Percentiles rank a stretch among this genome's conserved stretches.
Evolutionary conservation across 176 grass and related monocot species (phyloP).

Genomic region (Stipa capillata): DNA sequence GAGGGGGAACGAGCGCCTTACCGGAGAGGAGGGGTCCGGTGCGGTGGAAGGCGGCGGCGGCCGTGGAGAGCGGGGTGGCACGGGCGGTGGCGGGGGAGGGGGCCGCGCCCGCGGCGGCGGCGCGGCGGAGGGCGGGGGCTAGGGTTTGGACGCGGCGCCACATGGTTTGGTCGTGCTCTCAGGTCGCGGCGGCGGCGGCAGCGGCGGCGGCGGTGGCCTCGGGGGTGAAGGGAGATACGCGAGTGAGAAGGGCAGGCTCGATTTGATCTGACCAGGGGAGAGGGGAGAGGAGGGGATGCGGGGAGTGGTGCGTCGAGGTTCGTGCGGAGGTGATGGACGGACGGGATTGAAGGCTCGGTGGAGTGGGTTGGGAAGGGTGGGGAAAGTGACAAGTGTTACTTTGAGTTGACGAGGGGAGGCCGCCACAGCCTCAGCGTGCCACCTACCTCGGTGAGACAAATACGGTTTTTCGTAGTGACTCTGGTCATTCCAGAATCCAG

Average conservation of each 20-base stretch:
- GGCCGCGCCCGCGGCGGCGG: constrained; percentile 5
- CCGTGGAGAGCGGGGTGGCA: constrained; percentile 31
- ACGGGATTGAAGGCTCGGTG: neutral
- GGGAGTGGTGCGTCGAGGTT: neutral
- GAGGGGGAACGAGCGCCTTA: constrained; percentile 6
- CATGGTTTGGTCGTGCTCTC: constrained; percentile 47
- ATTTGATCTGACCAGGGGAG: constrained; percentile 21
- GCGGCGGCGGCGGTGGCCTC: constrained; percentile 9
- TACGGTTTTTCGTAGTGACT: too few species aligned
- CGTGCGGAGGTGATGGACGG: neutral
- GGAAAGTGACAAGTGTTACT: neutral
- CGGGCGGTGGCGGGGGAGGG: neutral
- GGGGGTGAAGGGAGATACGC: neutral
- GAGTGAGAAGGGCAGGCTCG: constrained; percentile 5
- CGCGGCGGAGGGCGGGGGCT: constrained; percentile 38
- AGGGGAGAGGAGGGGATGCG: neutral
- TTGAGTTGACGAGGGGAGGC: neutral
- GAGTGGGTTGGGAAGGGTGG: neutral
- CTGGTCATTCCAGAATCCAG: too few species aligned
- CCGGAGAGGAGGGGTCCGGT: constrained; percentile 64
- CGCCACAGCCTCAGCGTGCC: neutral
- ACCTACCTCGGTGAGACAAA: neutral
- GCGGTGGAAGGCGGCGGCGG: constrained; percentile 44
- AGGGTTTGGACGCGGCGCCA: constrained; percentile 66
- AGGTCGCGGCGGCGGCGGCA: constrained; percentile 32